Evolutionary conservation across 306 rosid genomes (phyloP).

Genomic region (Hippophae tibetana): DNA sequence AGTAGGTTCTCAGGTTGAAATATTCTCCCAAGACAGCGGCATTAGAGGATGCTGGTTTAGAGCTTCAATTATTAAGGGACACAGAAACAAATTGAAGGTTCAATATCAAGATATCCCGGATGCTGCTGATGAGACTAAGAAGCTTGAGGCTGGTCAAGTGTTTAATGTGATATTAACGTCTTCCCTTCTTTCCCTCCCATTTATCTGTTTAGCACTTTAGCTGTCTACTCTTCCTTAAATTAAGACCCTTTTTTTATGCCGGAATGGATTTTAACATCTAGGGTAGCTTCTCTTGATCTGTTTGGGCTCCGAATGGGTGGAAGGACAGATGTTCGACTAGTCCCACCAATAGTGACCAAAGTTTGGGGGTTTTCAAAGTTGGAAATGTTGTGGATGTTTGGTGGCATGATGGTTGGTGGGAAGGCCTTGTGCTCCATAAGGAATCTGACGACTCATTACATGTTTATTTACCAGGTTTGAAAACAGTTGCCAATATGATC

Average conservation of each 20-base stretch:
- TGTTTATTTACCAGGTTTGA: slow-evolving; percentile 76
- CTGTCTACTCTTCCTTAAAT: not conserved
- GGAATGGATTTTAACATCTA: slow-evolving; percentile 82
- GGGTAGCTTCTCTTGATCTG: slow-evolving; percentile 42
- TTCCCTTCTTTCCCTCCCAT: no score
- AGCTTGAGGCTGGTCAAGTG: slow-evolving; percentile 50
- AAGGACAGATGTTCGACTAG: slow-evolving; percentile 55
- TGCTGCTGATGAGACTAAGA: slow-evolving; percentile 56
- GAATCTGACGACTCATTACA: slow-evolving; percentile 36
- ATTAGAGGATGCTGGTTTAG: slow-evolving; percentile 87
- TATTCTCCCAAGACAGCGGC: slow-evolving; percentile 85
- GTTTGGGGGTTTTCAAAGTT: slow-evolving; percentile 27
- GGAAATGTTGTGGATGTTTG: slow-evolving; percentile 73
- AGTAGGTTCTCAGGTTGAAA: slow-evolving; percentile 63
- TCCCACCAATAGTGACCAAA: slow-evolving; percentile 20
- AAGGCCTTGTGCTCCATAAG: slow-evolving; percentile 57
- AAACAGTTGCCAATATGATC: not conserved
- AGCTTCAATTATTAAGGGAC: slow-evolving; percentile 58
- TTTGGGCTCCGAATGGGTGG: slow-evolving; percentile 40
- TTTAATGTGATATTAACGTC: no score
- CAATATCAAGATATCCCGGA: slow-evolving; percentile 65
- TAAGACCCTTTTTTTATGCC: slow-evolving; percentile 8
- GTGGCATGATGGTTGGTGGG: slow-evolving; percentile 99
- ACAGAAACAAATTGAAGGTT: slow-evolving; percentile 65
- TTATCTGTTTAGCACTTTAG: no score